Conservation (phyloP, 805 yeast species). For the Millerago galiae region DNA sequence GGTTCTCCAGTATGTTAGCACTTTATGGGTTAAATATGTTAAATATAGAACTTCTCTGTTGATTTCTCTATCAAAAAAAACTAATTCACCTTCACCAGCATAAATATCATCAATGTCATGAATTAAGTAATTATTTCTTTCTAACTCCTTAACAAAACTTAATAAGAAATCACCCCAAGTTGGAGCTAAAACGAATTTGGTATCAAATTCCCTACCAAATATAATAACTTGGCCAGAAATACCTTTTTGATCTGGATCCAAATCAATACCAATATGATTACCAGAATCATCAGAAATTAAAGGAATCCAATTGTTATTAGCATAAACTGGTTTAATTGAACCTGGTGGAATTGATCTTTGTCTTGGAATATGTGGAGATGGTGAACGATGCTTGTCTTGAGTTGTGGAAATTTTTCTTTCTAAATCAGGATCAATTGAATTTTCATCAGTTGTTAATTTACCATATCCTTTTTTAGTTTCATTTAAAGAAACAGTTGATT, state of each 20-base stretch:
- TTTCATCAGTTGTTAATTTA: conserved; percentile 14
- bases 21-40: conserved; percentile 32
- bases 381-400: not conserved
- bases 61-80: conserved; percentile 54
- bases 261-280: conserved; percentile 85
- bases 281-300: conserved; percentile 83
- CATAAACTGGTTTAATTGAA: conserved; percentile 65
- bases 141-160: conserved; percentile 80
- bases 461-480: conserved; percentile 26
- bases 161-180: conserved; percentile 87
- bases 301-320: conserved; percentile 93
- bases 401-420: conserved; percentile 16
- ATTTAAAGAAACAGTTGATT: conserved; percentile 18
- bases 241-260: conserved; percentile 75
- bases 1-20: conserved; percentile 17
- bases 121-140: conserved; percentile 71
- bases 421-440: conserved; percentile 12
- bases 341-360: conserved; percentile 76
- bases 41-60: conserved; percentile 40
- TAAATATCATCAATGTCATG: conserved; percentile 59
- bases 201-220: conserved; percentile 92
- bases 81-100: conserved; percentile 69
- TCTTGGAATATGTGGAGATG: conserved; percentile 31
- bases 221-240: conserved; percentile 86
- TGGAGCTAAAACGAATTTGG: conserved; percentile 78